Evolutionary conservation across 1,284 basidiomycete species (phyloP).

Genomic region (Tilletiaria anomala): DNA sequence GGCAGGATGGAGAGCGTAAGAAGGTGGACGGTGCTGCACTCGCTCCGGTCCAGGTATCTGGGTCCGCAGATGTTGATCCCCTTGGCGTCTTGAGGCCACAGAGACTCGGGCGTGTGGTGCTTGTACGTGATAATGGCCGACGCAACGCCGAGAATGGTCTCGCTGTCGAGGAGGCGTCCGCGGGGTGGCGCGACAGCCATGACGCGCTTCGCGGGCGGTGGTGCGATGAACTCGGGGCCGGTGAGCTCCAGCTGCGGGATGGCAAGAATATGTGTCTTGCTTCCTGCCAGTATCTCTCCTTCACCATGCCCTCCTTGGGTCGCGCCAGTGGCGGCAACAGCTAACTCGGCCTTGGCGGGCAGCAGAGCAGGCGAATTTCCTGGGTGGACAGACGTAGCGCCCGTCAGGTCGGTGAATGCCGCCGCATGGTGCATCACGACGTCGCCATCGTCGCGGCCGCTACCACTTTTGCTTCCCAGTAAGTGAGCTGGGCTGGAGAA

Average conservation of each 20-base stretch:
- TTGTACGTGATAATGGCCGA: conserved; percentile 13
- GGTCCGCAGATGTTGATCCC: neutral
- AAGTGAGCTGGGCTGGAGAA: too few relatives aligned
- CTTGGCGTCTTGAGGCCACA: conserved; percentile 2
- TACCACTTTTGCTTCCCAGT: too few relatives aligned
- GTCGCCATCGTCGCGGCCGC: too few relatives aligned
- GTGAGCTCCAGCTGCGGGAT: too few relatives aligned
- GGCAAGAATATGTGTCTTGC: too few relatives aligned
- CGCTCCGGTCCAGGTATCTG: neutral
- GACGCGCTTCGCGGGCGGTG: conserved; percentile 14
- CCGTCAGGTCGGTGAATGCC: too few relatives aligned
- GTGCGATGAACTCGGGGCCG: conserved; percentile 13
- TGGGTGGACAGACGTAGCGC: neutral
- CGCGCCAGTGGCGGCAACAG: neutral
- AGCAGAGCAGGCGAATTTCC: neutral
- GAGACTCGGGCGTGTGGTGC: conserved; percentile 4
- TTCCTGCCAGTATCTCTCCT: neutral
- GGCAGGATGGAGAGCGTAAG: conserved; percentile 19
- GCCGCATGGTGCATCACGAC: too few relatives aligned
- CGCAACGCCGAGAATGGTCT: conserved; percentile 25
- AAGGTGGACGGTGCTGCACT: conserved; percentile 9
- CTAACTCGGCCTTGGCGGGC: neutral
- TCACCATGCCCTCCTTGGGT: neutral
- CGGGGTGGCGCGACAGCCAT: conserved; percentile 14
- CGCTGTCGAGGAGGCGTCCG: conserved; percentile 7